Evolutionary conservation across 2,329 filamentous ascomycete genomes (phyloP), one percentile per base, ranked within the genome.

Genomic region (Penicillium brasilianum): DNA sequence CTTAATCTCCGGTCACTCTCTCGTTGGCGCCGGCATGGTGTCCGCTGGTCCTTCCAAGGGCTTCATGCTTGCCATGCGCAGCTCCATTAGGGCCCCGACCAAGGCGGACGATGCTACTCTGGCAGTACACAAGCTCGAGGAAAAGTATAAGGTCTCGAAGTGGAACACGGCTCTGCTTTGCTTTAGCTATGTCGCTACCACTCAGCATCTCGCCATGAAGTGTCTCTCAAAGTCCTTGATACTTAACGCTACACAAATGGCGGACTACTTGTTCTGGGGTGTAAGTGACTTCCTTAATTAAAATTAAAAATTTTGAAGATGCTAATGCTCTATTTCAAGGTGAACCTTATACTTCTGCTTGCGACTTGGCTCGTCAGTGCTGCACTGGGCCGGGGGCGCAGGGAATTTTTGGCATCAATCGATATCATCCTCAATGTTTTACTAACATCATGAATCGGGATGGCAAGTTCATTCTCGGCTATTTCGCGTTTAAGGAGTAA

Each of bases 331-430:
- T n/a, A 16, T 10, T 11, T 37, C 34, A 41, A 75, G 72, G 72
- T 57, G 61, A 69, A 53, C 46, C 63, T 8, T 72, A 72, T 48
- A 37, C 55, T 9, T 36, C 55, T 11, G 56, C 28, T n/a, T 74
- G 72, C 56, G 7, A 44, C 11, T 57, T 61, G 13, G 58, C 32
- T 28, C 71, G 71, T 50, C 65, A 72, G 63, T 74, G 72, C 71
- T 74, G 71, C 60, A 69, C 71, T 18, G 71, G 74, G 61, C 66
- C 58, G 41, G 74, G 73, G 55, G 55, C 74, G 39, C 53, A 73
- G 61, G 72, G 73, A 67, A 58, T 69, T 65, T 22, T 22, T 44
- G 14, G 22, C 28, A 30, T n/a, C 7, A 3, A 20, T 18, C n/a
- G 37, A 41, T 41, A 20, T 7, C n/a, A 2, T 18, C 7, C 32